Percentiles rank a stretch among this genome's conserved stretches.
Conservation (phyloP, 2,329 filamentous ascomycete species). For the Aspergillus sp. region DNA sequence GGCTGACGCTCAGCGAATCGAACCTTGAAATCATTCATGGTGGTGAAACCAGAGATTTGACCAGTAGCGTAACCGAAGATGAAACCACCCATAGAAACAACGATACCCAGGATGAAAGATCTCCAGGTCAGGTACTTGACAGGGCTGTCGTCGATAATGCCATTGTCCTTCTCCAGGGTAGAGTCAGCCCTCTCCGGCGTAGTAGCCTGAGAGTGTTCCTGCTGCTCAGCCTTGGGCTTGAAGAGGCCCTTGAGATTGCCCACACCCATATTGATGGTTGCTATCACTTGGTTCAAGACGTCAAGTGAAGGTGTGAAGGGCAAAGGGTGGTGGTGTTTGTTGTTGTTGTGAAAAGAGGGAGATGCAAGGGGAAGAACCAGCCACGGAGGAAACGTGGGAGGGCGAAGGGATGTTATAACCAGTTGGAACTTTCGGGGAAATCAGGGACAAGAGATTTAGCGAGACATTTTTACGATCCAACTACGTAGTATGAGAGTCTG, state of each 20-base stretch:
- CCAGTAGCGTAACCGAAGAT: conserved; percentile 53
- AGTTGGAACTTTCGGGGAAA: conserved; percentile 7
- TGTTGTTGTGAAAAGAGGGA: conserved; percentile 12
- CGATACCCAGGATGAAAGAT: conserved; percentile 48
- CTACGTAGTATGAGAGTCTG: not conserved
- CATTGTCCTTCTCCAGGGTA: conserved; percentile 38
- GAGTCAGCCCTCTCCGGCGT: conserved; percentile 40
- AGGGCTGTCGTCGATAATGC: conserved; percentile 46
- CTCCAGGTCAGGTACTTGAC: conserved; percentile 49
- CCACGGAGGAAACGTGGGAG: conserved; percentile 18
- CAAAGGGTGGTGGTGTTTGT: not conserved
- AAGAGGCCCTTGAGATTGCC: conserved; percentile 33
- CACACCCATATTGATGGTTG: conserved; percentile 34
- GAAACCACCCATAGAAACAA: conserved; percentile 55
- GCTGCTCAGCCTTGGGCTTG: conserved; percentile 35
- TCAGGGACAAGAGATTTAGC: conserved; percentile 11
- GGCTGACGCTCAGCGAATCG: conserved; percentile 45
- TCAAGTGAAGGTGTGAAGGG: not conserved
- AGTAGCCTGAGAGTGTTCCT: conserved; percentile 39
- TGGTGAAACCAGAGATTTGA: conserved; percentile 52
- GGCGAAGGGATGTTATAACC: conserved; percentile 27
- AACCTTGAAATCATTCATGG: conserved; percentile 51
- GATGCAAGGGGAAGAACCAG: conserved; percentile 6
- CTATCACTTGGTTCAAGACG: not conserved
- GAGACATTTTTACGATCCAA: conserved; percentile 10